Base-by-base conservation (phyloP, 345 rosid genomes). In the Gossypium rotundifolium region DNA sequence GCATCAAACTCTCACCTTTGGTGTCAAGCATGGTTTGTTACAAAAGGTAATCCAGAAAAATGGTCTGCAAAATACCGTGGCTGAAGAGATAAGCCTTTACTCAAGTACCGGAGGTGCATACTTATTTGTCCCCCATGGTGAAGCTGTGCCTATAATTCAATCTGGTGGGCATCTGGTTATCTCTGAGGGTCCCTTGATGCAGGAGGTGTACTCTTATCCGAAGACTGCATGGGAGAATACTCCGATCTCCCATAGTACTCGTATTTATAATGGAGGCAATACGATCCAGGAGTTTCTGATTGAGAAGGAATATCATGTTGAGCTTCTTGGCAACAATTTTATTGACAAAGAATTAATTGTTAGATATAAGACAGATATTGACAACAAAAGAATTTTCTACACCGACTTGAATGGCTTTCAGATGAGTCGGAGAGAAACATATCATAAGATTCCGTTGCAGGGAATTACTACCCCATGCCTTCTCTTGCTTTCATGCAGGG, bases 401-500 rank as follows among this genome's bases (percentile, higher is more conserved):
- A 86, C 99, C 7, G 99, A 95, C 82, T 85, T 95, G 71, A 95
- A 95, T 85, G 99, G 98, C 68, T 95, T 95, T 81, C 99, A 93
- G 87, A 89, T 91, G 99, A 91, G 97, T 78, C 85, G 99, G 78
- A 88, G 99, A 80, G 96, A 95, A 83, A 88, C 93, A 49, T 95
- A 93, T 74, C 85, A 88, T 78, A 95, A 95, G 91, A 95, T 95
- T 78, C 99, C 99, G 0, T 82, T 95, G 82, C 97, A 93, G 84
- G 99, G 73, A 95, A 93, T 81, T 93, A 91, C 84, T 95, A 95
- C 80, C 99, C 99, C 1, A 95, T 95, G 96, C 98, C 99, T 42
- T 84, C 98, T 44, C 93, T 93, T 2, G 93, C 97, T 29, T 95
- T 93, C 84, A 79, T 95, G 75, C 97, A 90, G 80, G 98, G 98